Conservation (phyloP, 1,139 yeast species). For the Chernovozyma aurita region DNA sequence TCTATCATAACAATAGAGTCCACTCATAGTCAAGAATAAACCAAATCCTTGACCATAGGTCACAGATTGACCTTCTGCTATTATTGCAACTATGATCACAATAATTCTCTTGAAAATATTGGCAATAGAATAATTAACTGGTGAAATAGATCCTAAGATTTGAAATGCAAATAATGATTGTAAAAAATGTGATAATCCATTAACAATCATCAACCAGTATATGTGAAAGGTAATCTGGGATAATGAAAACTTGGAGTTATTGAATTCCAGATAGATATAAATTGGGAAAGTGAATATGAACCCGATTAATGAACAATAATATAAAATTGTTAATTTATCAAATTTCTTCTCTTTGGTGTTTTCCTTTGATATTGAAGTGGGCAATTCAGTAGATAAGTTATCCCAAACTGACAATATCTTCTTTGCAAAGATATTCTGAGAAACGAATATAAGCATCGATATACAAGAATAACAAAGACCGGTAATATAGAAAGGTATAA, state of each 20-base stretch:
- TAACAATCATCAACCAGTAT: conserved; percentile 39
- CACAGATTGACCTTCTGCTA: conserved; percentile 67
- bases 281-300: conserved; percentile 74
- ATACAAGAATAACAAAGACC: conserved; percentile 75
- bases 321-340: conserved; percentile 78
- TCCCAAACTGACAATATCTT: conserved; percentile 56
- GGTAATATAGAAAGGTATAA: conserved; percentile 34
- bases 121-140: conserved; percentile 90
- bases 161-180: conserved; percentile 90
- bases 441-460: conserved; percentile 82
- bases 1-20: conserved; percentile 66
- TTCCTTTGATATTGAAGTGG: conserved; percentile 11
- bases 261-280: conserved; percentile 65
- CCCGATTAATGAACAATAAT: conserved; percentile 82
- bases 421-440: conserved; percentile 90
- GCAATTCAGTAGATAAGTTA: conserved; percentile 14
- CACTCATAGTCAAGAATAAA: conserved; percentile 59
- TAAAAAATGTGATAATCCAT: conserved; percentile 78
- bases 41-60: conserved; percentile 63
- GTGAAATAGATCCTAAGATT: conserved; percentile 76
- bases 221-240: conserved; percentile 31
- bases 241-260: conserved; percentile 27
- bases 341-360: conserved; percentile 35
- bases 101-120: conserved; percentile 83
- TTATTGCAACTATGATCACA: conserved; percentile 73